Evolutionary conservation across 2,329 filamentous ascomycete species (phyloP).

Genomic region (Chrysoporthe cubensis): DNA sequence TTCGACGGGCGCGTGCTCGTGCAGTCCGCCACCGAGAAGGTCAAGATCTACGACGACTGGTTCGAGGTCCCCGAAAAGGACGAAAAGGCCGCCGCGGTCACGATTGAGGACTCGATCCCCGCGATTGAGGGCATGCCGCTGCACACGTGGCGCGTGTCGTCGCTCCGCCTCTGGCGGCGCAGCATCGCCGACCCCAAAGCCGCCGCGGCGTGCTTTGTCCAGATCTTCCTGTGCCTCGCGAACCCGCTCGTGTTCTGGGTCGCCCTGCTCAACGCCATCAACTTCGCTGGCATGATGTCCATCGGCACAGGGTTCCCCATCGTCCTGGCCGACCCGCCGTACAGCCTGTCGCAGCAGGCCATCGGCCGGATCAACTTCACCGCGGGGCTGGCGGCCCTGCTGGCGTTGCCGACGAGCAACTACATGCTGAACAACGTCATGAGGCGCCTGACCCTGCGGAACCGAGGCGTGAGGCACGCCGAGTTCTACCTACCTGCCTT

Average conservation of each 20-base stretch:
- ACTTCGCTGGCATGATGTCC: slow-evolving; percentile 34
- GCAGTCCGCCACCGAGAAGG: slow-evolving; percentile 43
- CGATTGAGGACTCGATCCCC: slow-evolving; percentile 24
- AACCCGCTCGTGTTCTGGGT: slow-evolving; percentile 38
- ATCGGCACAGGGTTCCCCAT: slow-evolving; percentile 31
- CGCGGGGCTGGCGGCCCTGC: slow-evolving; percentile 29
- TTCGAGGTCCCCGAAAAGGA: slow-evolving; percentile 32
- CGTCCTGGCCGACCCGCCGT: slow-evolving; percentile 30
- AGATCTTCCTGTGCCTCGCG: slow-evolving; percentile 34
- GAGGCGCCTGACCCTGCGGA: slow-evolving; percentile 32
- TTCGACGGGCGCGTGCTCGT: slow-evolving; percentile 45
- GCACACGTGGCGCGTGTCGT: slow-evolving; percentile 19
- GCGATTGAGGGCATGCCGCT: slow-evolving; percentile 9
- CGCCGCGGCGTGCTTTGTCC: slow-evolving; percentile 29
- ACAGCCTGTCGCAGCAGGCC: slow-evolving; percentile 24
- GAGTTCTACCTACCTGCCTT: slow-evolving; percentile 36
- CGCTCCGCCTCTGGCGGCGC: slow-evolving; percentile 22
- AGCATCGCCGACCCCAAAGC: slow-evolving; percentile 27
- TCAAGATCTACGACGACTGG: slow-evolving; percentile 42
- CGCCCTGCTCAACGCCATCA: slow-evolving; percentile 34
- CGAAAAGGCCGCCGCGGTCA: background rate
- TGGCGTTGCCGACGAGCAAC: slow-evolving; percentile 28
- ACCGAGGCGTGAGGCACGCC: slow-evolving; percentile 34
- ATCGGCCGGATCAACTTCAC: slow-evolving; percentile 29
- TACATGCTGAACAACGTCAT: slow-evolving; percentile 31